Percentiles rank a stretch among this genome's conserved stretches.
phyloP scores from a whole-genome alignment of 805 yeast species.

The Starmerella khaoyaiensis region DNA sequence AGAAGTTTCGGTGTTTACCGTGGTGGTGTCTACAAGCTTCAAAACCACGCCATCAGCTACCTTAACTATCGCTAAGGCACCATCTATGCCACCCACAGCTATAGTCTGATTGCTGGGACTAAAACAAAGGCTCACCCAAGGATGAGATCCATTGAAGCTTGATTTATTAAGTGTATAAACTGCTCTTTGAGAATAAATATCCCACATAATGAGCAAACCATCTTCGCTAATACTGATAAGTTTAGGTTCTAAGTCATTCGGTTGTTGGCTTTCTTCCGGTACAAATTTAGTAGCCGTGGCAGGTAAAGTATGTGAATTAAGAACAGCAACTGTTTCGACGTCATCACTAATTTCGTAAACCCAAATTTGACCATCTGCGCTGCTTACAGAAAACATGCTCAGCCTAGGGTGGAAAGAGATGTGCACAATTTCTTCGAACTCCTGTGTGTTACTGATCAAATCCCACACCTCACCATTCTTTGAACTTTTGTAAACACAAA shows the following conservation, averaged over 20 bases:
- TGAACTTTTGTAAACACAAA: slow-evolving; percentile 55
- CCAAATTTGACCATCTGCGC: slow-evolving; percentile 88
- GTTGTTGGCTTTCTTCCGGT: slow-evolving; percentile 33
- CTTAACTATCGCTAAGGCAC: slow-evolving; percentile 68
- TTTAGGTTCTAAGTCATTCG: slow-evolving; percentile 39
- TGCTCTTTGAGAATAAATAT: slow-evolving; percentile 62
- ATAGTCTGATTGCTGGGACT: slow-evolving; percentile 40
- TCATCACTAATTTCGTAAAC: slow-evolving; percentile 59
- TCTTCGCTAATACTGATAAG: slow-evolving; percentile 74
- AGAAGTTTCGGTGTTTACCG: slow-evolving; percentile 19
- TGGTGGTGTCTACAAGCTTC: slow-evolving; percentile 45
- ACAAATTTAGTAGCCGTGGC: slow-evolving; percentile 71
- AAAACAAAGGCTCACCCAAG: slow-evolving; percentile 69
- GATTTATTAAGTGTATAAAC: slow-evolving; percentile 34
- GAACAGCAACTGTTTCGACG: slow-evolving; percentile 21
- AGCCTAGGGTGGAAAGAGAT: slow-evolving; percentile 64
- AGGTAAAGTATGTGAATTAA: slow-evolving; percentile 56
- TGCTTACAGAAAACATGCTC: slow-evolving; percentile 78
- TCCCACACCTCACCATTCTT: slow-evolving; percentile 80
- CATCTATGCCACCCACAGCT: slow-evolving; percentile 83
- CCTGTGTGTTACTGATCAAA: slow-evolving; percentile 55
- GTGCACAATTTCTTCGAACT: slow-evolving; percentile 86
- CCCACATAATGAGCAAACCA: slow-evolving; percentile 79
- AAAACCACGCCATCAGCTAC: slow-evolving; percentile 60
- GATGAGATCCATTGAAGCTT: slow-evolving; percentile 66